These are phyloP conservation scores for Furcasterigmium sp. DNA, from an alignment of 2,329 filamentous ascomycete genomes.

Conservation along the genomic window DNA sequence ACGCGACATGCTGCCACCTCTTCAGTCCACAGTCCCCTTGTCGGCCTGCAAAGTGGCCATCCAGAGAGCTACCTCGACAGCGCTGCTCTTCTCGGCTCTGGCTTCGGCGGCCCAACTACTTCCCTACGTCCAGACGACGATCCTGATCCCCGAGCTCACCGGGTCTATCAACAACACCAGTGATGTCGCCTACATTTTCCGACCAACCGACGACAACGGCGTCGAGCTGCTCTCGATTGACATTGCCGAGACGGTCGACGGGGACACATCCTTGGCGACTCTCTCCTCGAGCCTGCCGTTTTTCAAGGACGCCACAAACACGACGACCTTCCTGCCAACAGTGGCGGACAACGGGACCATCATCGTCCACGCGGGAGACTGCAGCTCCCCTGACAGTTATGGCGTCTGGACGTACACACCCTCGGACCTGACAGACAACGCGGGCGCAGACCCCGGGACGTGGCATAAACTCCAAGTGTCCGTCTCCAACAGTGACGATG, in stretches of 20 bases:
- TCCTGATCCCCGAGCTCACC: slow-evolving; percentile 53
- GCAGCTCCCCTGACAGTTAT: slow-evolving; percentile 46
- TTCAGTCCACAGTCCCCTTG: not conserved
- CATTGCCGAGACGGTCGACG: slow-evolving; percentile 51
- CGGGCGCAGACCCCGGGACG: slow-evolving; percentile 27
- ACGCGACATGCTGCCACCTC: slow-evolving; percentile 1
- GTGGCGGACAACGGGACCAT: slow-evolving; percentile 65
- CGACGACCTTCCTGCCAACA: slow-evolving; percentile 60
- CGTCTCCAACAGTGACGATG: slow-evolving; percentile 12
- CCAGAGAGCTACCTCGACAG: slow-evolving; percentile 3
- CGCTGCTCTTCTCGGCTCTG: slow-evolving; percentile 7
- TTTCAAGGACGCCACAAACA: slow-evolving; percentile 37
- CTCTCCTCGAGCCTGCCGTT: slow-evolving; percentile 60
- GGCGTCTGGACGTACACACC: slow-evolving; percentile 65
- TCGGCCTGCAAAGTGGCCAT: not conserved
- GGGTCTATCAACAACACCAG: slow-evolving; percentile 27
- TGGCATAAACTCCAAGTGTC: slow-evolving; percentile 28
- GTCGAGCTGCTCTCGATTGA: slow-evolving; percentile 60
- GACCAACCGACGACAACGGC: slow-evolving; percentile 38
- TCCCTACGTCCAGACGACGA: slow-evolving; percentile 73
- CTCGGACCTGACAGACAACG: slow-evolving; percentile 21
- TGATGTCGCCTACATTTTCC: slow-evolving; percentile 66
- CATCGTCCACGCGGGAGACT: slow-evolving; percentile 70
- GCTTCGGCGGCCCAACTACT: slow-evolving; percentile 39
- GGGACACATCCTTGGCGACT: slow-evolving; percentile 39